Evolutionary conservation across 352 stramenopile species (phyloP).

Genomic region (Globisporangium abappressorium): DNA sequence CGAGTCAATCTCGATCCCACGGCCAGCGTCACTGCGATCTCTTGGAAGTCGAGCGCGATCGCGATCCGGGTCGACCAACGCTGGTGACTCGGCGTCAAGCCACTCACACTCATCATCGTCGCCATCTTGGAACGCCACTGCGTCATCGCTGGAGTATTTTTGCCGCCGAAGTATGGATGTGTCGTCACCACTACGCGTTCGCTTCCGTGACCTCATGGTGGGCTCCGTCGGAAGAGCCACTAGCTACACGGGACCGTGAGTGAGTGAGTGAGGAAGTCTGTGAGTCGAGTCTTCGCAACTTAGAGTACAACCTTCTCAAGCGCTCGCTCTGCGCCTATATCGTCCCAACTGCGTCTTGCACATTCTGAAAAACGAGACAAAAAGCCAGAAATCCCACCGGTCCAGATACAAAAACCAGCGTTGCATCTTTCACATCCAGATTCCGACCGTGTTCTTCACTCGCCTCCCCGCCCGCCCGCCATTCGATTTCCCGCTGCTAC

Average conservation of each 20-base stretch:
- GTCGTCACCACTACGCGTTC: conserved; percentile 51
- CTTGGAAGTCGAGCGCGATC: conserved; percentile 6
- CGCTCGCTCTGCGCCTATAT: not conserved
- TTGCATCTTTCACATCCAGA: conserved; percentile 11
- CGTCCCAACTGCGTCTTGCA: conserved; percentile 2
- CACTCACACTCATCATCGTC: conserved; percentile 48
- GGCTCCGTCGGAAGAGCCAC: conserved; percentile 42
- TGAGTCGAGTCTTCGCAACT: not conserved
- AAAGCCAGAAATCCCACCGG: not conserved
- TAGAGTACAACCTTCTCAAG: not conserved
- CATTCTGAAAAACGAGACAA: conserved; percentile 11
- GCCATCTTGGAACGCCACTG: conserved; percentile 36
- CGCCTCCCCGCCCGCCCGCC: not conserved
- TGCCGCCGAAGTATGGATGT: conserved; percentile 69
- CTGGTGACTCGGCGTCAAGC: conserved; percentile 11
- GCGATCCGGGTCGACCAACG: conserved; percentile 2
- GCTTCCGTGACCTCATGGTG: conserved; percentile 64
- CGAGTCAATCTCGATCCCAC: conserved; percentile 58
- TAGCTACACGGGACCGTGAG: conserved; percentile 44
- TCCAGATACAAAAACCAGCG: conserved; percentile 1
- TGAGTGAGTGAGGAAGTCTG: not conserved
- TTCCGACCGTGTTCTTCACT: not conserved
- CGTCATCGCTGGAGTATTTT: conserved; percentile 51
- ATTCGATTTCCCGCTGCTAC: conserved; percentile 4
- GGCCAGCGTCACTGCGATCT: conserved; percentile 7